phyloP scores from a whole-genome alignment of 352 stramenopile species.

The Globisporangium takayamanum region DNA sequence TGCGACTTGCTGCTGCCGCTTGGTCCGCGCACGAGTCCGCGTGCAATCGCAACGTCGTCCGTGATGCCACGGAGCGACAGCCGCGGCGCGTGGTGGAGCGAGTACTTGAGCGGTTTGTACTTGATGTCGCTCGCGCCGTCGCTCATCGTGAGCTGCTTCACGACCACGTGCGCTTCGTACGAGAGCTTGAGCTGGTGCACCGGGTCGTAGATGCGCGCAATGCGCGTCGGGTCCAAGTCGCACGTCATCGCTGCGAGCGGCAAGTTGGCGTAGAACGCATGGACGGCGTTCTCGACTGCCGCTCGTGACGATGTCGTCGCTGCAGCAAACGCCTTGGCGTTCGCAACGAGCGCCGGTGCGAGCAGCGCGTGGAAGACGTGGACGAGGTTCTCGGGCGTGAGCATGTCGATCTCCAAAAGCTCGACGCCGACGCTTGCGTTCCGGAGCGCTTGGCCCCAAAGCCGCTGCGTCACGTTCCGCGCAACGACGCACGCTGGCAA shows the following conservation, averaged over 20 bases:
- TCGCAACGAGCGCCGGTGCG: conserved; percentile 22
- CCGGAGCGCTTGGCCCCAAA: conserved; percentile 88
- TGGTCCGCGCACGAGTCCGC: not conserved
- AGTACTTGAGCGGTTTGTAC: conserved; percentile 78
- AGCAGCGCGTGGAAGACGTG: conserved; percentile 37
- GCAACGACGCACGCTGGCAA: conserved; percentile 92
- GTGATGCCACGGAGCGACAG: conserved; percentile 41
- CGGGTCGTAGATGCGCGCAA: conserved; percentile 64
- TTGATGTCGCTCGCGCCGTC: conserved; percentile 31
- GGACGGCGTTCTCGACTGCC: conserved; percentile 45
- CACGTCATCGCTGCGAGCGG: conserved; percentile 63
- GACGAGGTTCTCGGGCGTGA: conserved; percentile 28
- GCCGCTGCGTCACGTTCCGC: conserved; percentile 93
- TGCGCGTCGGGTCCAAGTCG: conserved; percentile 52
- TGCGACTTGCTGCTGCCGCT: not conserved
- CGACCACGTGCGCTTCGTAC: conserved; percentile 57
- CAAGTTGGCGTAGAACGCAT: conserved; percentile 55
- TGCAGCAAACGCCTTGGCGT: conserved; percentile 29
- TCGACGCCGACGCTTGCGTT: conserved; percentile 81
- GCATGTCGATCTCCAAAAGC: conserved; percentile 40
- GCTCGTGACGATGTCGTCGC: conserved; percentile 27
- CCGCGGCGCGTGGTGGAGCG: conserved; percentile 34
- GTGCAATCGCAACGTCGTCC: not conserved
- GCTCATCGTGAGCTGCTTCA: conserved; percentile 35
- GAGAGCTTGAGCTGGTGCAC: conserved; percentile 62